phyloP scores from a whole-genome alignment of 345 rosid species.

The Eucalyptus regnans region DNA sequence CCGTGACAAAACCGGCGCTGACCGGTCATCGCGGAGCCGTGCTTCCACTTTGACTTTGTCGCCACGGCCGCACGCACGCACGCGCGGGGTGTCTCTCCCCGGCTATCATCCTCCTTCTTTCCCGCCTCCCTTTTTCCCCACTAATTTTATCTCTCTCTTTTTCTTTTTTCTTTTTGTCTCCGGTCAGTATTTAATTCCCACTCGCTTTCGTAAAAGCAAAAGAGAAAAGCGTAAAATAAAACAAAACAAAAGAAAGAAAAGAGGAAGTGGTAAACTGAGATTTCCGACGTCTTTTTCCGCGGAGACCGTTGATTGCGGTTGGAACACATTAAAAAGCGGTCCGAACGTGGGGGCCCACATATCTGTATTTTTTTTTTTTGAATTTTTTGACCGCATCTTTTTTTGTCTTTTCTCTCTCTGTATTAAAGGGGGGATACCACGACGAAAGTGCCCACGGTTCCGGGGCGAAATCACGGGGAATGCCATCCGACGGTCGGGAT shows the following conservation, averaged over 20 bases:
- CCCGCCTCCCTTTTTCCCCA: not conserved
- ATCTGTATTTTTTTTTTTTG: not conserved
- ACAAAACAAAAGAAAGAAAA: not conserved
- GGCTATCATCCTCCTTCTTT: not conserved
- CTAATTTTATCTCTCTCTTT: not conserved
- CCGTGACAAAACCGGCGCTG: constrained; percentile 54
- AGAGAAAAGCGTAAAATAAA: not conserved
- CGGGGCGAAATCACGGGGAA: not conserved
- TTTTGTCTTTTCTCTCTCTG: constrained; percentile 9
- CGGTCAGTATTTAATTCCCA: not conserved
- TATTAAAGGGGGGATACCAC: not conserved
- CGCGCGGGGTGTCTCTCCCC: not conserved
- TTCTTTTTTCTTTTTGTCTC: not conserved
- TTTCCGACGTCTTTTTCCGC: constrained; percentile 21
- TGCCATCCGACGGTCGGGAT: not conserved
- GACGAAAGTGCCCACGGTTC: not conserved
- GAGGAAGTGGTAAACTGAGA: not conserved
- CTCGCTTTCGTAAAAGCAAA: not conserved
- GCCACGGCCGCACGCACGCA: not conserved
- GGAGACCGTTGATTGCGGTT: constrained; percentile 97
- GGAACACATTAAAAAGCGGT: constrained; percentile 39
- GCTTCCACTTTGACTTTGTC: not conserved
- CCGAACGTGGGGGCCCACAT: constrained; percentile 26
- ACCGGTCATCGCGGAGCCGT: constrained; percentile 28
- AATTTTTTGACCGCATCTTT: constrained; percentile 41